These are phyloP conservation scores for Colletotrichum spaethianum DNA, from an alignment of 2,329 filamentous ascomycete genomes.

Conservation along the genomic window DNA sequence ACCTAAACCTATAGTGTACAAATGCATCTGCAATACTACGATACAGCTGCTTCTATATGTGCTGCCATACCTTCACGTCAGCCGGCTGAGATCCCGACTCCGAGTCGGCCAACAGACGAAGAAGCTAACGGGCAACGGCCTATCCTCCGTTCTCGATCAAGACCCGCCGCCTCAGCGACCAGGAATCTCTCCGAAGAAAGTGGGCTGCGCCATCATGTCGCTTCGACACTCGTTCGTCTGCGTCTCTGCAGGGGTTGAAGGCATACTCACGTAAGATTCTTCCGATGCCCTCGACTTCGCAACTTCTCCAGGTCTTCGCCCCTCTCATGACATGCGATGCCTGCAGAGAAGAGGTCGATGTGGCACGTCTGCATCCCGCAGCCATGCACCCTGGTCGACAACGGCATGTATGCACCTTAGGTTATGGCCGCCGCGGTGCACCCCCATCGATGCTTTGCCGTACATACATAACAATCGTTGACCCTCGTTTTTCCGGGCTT, in stretches of 20 bases:
- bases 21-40: neutral
- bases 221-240: neutral
- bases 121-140: neutral
- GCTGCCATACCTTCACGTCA: neutral
- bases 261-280: slow-evolving; percentile 14
- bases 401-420: neutral
- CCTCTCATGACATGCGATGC: slow-evolving; percentile 21
- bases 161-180: slow-evolving; percentile 3
- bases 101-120: neutral
- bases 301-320: neutral
- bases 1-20: neutral
- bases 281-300: slow-evolving; percentile 9
- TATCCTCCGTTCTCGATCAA: neutral
- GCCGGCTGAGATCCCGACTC: neutral
- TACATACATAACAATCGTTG: neutral
- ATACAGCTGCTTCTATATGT: neutral
- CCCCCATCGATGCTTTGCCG: neutral
- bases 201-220: neutral
- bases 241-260: slow-evolving; percentile 16
- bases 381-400: slow-evolving; percentile 22
- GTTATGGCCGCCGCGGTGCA: neutral
- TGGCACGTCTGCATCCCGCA: slow-evolving; percentile 16
- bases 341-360: slow-evolving; percentile 15
- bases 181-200: slow-evolving; percentile 13
- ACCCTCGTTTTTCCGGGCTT: neutral